Evolutionary conservation across 1,284 basidiomycete species (phyloP).

Genomic region (Anthracocystis panici-leucophaei): DNA sequence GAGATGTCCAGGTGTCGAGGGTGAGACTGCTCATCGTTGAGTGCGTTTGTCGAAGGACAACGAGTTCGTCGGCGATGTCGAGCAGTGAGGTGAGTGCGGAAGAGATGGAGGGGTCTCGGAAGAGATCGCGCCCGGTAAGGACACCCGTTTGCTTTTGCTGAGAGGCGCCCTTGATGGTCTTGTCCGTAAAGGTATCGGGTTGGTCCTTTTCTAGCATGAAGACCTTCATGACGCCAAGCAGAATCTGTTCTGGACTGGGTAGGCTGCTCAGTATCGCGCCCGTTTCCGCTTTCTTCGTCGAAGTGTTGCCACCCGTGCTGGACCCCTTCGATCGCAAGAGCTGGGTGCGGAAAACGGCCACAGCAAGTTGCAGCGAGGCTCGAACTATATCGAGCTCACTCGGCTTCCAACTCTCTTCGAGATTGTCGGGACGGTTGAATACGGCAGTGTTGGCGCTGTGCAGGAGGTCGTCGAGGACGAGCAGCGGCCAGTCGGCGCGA

Average conservation of each 20-base stretch:
- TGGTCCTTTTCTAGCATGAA: conserved; percentile 81
- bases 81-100: conserved; percentile 73
- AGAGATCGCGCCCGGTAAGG: conserved; percentile 75
- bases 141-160: conserved; percentile 41
- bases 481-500: conserved; percentile 78
- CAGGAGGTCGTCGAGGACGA: conserved; percentile 83
- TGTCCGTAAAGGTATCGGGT: conserved; percentile 35
- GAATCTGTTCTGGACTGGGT: conserved; percentile 52
- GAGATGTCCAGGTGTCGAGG: conserved; percentile 35
- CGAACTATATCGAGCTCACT: conserved; percentile 83
- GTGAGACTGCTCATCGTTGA: conserved; percentile 72
- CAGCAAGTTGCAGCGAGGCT: conserved; percentile 76
- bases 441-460: conserved; percentile 60
- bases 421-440: conserved; percentile 76
- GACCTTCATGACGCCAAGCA: conserved; percentile 86
- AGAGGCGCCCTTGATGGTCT: conserved; percentile 8
- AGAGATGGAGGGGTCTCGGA: conserved; percentile 76
- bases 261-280: conserved; percentile 26
- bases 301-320: too few relatives aligned
- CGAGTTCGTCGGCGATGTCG: conserved; percentile 32
- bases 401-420: conserved; percentile 82
- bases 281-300: neutral
- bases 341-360: conserved; percentile 63
- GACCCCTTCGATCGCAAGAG: conserved; percentile 4
- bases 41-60: conserved; percentile 24